Base-by-base conservation (phyloP, 352 stramenopile genomes). In the Phytophthora capsici region DNA sequence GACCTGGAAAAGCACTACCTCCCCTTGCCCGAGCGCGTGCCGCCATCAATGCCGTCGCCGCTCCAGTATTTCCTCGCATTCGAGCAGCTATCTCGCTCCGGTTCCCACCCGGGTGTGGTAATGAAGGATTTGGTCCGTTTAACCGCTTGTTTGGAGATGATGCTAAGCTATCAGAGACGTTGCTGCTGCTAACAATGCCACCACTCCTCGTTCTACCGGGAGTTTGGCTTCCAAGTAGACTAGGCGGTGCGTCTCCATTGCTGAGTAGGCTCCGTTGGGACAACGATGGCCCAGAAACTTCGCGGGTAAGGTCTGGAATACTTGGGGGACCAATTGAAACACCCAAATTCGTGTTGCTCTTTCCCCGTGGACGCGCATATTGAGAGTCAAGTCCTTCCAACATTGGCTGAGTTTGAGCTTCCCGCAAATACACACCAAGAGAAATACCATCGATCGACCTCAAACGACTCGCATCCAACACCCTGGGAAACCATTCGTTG, bases 31-130 rank as follows among this genome's bases (percentile, higher is more conserved):
- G 74, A 13, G 83, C 86, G 59, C 86, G 70, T 19, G 86, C 86
- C 20, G 86, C 86, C 48, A 94, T 77, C 22, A 94, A 60, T 6
- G 86, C 86, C 40, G 87, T 94, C 1, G 84, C 74, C 30, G 86
- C 86, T 26, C 76, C 83, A 20, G 76, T 63, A 53, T 71, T 82
- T 0, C 54, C 71, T 44, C 83, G 74, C 58, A 91, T 78, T 45
- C 82, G 71, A 44, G 48, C n/a, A 34, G 69, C 23, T 16, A 38
- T 37, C 4, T 60, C 67, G 34, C 40, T 69, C 23, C 48, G 32
- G 43, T 71, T 75, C 2, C 51, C 55, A 28, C 69, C 48, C 10
- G 68, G 45, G 38, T 65, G 77, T 36, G 49, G 73, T n/a, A 59
- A 55, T 4, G 48, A 61, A 28, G 56, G 50, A 16, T 59, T 56